phyloP scores from a whole-genome alignment of 306 rosid species.

The Begonia masoniana region DNA sequence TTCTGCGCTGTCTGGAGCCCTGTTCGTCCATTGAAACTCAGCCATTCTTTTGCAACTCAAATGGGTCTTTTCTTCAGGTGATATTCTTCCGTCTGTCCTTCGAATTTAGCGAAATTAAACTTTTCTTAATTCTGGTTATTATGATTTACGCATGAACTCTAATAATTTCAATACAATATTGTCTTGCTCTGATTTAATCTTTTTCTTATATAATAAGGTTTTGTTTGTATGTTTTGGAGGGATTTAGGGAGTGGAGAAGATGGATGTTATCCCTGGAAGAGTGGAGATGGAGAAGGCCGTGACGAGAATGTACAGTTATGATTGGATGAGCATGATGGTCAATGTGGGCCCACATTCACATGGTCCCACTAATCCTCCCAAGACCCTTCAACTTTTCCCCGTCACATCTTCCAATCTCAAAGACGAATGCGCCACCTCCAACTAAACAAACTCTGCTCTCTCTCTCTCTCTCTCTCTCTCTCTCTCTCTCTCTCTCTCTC shows the following conservation, averaged over 20 bases:
- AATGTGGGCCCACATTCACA: constrained; percentile 18
- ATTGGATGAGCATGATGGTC: constrained; percentile 27
- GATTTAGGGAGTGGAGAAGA: neutral
- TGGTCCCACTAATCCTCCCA: constrained; percentile 30
- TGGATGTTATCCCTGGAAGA: constrained; percentile 6
- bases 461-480: too few species aligned
- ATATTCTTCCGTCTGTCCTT: neutral
- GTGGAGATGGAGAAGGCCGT: constrained; percentile 24
- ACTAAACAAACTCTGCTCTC: too few species aligned
- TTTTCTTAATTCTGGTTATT: too few species aligned
- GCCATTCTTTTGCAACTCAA: neutral
- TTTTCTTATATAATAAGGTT: too few species aligned
- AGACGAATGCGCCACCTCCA: constrained; percentile 21
- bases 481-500: too few species aligned
- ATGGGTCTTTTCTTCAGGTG: neutral
- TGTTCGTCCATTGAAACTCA: neutral
- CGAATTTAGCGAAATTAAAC: too few species aligned
- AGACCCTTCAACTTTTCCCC: constrained; percentile 85
- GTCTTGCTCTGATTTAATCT: too few species aligned
- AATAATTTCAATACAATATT: too few species aligned
- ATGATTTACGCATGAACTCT: too few species aligned
- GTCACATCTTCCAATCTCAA: constrained; percentile 33
- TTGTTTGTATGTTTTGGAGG: too few species aligned
- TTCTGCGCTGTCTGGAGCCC: neutral
- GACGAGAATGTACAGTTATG: constrained; percentile 26